Conservation (phyloP, 331 rosid genomes). For the Dryas integrifolia region DNA sequence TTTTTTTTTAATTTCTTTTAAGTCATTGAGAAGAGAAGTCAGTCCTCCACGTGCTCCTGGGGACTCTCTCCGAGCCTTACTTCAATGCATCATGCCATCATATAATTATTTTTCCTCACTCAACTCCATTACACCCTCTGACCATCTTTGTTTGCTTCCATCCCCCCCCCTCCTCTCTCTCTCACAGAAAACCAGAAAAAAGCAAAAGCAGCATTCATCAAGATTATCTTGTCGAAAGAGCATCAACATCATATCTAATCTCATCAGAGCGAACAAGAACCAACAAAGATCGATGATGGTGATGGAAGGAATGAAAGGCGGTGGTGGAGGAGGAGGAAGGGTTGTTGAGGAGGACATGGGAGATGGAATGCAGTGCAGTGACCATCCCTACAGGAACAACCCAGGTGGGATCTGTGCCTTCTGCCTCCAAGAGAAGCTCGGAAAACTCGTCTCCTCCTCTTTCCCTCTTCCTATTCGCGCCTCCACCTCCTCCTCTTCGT, state of each 20-base stretch:
- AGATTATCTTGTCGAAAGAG: too few species aligned
- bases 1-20: constrained; percentile 23
- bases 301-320: constrained; percentile 49
- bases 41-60: constrained; percentile 76
- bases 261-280: neutral
- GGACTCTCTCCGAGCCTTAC: constrained; percentile 39
- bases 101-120: constrained; percentile 14
- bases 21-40: constrained; percentile 24
- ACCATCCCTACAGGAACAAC: constrained; percentile 77
- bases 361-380: constrained; percentile 85
- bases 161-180: constrained; percentile 9
- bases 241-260: too few species aligned
- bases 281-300: constrained; percentile 10
- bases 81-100: constrained; percentile 17
- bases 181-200: constrained; percentile 18
- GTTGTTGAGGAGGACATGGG: constrained; percentile 46
- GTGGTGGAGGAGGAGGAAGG: constrained; percentile 32
- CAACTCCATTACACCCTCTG: constrained; percentile 45
- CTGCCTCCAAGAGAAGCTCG: constrained; percentile 94
- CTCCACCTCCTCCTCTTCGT: constrained; percentile 60
- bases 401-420: constrained; percentile 93
- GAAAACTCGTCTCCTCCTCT: constrained; percentile 83
- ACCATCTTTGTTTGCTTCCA: constrained; percentile 34
- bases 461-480: constrained; percentile 62
- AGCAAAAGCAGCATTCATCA: neutral